Conservation (phyloP, 2,329 filamentous ascomycete species). For the Fusarium nisikadoi region DNA sequence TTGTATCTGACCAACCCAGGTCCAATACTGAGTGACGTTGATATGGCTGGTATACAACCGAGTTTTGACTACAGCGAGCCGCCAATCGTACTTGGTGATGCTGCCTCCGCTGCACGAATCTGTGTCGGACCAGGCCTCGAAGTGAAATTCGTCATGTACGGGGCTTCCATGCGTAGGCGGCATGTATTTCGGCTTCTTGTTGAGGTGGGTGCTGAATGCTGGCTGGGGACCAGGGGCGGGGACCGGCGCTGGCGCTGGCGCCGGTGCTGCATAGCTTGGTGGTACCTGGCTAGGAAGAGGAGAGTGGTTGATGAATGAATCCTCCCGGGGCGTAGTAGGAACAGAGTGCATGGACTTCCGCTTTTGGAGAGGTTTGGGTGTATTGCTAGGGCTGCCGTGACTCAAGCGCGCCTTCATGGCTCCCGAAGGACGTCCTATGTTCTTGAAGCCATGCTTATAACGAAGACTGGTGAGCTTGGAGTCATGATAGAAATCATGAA, state of each 20-base stretch:
- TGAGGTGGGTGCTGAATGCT: slow-evolving; percentile 31
- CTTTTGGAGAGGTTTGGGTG: slow-evolving; percentile 47
- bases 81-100: slow-evolving; percentile 61
- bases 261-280: background rate
- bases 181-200: slow-evolving; percentile 43
- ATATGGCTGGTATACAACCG: slow-evolving; percentile 57
- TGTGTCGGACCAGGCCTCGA: slow-evolving; percentile 60
- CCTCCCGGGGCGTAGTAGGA: slow-evolving; percentile 43
- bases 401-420: slow-evolving; percentile 51
- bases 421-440: slow-evolving; percentile 66
- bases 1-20: slow-evolving; percentile 55
- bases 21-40: slow-evolving; percentile 66
- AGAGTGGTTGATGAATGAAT: slow-evolving; percentile 44
- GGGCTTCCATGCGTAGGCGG: slow-evolving; percentile 24
- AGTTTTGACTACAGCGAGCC: slow-evolving; percentile 64
- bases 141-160: slow-evolving; percentile 54
- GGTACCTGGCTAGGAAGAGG: slow-evolving; percentile 38
- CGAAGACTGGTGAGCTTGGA: slow-evolving; percentile 61
- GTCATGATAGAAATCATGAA: slow-evolving; percentile 67
- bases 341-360: slow-evolving; percentile 49
- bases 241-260: slow-evolving; percentile 4
- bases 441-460: slow-evolving; percentile 64
- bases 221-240: slow-evolving; percentile 4
- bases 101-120: slow-evolving; percentile 61
- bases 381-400: slow-evolving; percentile 37